Percentiles rank a stretch among this genome's conserved stretches.
Conservation (phyloP, 2,329 filamentous ascomycete genomes). For the Bipolaris gigantea region DNA sequence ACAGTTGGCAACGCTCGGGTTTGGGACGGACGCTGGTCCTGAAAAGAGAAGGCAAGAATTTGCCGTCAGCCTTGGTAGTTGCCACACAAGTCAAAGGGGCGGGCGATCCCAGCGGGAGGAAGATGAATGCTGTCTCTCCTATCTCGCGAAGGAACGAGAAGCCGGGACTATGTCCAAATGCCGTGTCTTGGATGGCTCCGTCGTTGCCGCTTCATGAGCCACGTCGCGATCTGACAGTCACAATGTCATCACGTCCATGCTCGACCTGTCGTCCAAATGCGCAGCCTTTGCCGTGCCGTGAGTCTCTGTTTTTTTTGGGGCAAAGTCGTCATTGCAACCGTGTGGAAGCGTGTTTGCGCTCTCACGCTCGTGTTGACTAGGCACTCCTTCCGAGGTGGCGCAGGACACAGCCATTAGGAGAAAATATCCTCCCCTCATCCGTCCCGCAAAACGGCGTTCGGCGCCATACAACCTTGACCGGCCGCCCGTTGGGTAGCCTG, state of each 20-base stretch:
- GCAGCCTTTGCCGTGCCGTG: not conserved
- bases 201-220: conserved; percentile 1
- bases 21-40: not conserved
- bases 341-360: too few species aligned
- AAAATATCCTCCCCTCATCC: conserved; percentile 1
- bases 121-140: not conserved
- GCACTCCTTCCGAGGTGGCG: not conserved
- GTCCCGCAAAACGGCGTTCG: conserved; percentile 2
- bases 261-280: not conserved
- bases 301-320: not conserved
- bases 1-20: conserved; percentile 2
- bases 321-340: too few species aligned
- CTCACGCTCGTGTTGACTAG: too few species aligned
- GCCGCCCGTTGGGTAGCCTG: not conserved
- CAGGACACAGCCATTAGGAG: not conserved
- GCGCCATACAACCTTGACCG: not conserved
- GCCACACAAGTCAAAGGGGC: conserved; percentile 4
- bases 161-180: not conserved
- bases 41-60: not conserved
- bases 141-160: not conserved
- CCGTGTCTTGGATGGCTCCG: conserved; percentile 5
- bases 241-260: not conserved
- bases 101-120: not conserved
- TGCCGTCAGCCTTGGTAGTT: not conserved
- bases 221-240: conserved; percentile 4